Percentiles rank a stretch among this genome's conserved stretches.
Conservation (phyloP, 2,329 filamentous ascomycete genomes). For the Myriosclerotinia scirpicola region DNA sequence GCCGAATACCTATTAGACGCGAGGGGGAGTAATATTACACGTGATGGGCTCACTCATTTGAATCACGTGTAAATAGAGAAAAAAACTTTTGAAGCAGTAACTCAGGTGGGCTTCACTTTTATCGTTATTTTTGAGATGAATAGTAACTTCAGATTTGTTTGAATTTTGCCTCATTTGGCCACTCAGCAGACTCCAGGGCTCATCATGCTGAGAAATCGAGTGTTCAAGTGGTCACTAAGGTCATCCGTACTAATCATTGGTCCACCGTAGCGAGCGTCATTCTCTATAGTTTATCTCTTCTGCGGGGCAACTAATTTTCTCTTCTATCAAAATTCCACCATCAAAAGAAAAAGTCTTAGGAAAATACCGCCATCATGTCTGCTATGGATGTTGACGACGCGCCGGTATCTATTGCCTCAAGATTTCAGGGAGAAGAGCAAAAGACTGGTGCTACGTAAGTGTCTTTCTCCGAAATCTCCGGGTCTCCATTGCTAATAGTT, state of each 20-base stretch:
- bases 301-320: conserved; percentile 35
- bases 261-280: conserved; percentile 19
- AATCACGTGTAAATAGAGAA: not conserved
- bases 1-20: not conserved
- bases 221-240: not conserved
- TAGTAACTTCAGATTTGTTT: not conserved
- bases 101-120: not conserved
- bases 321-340: conserved; percentile 32
- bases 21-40: not conserved
- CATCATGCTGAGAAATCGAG: conserved; percentile 14
- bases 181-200: not conserved
- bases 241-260: conserved; percentile 8
- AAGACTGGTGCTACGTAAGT: conserved; percentile 54
- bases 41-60: not conserved
- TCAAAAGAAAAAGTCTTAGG: conserved; percentile 34
- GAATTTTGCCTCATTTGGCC: not conserved
- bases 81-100: too few relatives aligned
- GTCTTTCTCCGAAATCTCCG: conserved; percentile 21
- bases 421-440: conserved; percentile 37
- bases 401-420: conserved; percentile 50
- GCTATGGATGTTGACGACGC: conserved; percentile 59
- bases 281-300: conserved; percentile 24
- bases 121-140: not conserved
- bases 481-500: conserved; percentile 29
- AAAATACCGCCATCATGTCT: conserved; percentile 46